phyloP scores from a whole-genome alignment of 345 rosid species.

The Geranium brycei region DNA sequence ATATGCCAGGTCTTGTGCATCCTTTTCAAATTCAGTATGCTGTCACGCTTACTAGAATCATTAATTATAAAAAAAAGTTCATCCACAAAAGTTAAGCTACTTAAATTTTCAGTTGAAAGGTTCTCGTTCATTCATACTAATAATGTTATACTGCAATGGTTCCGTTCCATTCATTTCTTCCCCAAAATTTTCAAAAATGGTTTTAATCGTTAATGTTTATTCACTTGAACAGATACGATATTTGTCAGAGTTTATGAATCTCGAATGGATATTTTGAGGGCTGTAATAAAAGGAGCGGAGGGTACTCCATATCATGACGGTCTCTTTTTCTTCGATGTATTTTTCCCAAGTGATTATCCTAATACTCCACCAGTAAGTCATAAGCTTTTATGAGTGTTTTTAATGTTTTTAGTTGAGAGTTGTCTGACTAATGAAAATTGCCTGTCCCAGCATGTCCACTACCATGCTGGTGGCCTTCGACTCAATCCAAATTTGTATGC shows the following conservation, averaged over 20 bases:
- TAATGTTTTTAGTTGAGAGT: background rate
- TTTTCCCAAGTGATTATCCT: constrained; percentile 70
- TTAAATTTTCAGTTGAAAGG: too few species aligned
- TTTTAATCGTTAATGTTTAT: constrained; percentile 1
- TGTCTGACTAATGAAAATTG: constrained; percentile 11
- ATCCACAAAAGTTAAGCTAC: too few species aligned
- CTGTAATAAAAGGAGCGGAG: constrained; percentile 82
- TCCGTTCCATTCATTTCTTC: background rate
- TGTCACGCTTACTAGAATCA: too few species aligned
- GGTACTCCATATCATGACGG: constrained; percentile 97
- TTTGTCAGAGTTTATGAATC: constrained; percentile 82
- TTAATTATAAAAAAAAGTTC: too few species aligned
- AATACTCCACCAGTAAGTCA: constrained; percentile 57
- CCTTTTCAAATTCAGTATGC: too few species aligned
- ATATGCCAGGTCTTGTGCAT: too few species aligned
- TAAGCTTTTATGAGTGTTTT: constrained; percentile 3
- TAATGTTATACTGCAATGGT: background rate
- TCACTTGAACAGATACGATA: constrained; percentile 45
- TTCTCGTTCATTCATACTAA: background rate
- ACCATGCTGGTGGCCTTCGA: constrained; percentile 73
- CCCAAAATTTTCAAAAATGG: background rate
- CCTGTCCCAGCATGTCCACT: constrained; percentile 46
- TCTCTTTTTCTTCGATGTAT: constrained; percentile 79
- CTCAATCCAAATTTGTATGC: constrained; percentile 73
- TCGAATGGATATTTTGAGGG: constrained; percentile 90